Conservation (phyloP, 106 monocot genomes). For the Cymbidium sinense region DNA sequence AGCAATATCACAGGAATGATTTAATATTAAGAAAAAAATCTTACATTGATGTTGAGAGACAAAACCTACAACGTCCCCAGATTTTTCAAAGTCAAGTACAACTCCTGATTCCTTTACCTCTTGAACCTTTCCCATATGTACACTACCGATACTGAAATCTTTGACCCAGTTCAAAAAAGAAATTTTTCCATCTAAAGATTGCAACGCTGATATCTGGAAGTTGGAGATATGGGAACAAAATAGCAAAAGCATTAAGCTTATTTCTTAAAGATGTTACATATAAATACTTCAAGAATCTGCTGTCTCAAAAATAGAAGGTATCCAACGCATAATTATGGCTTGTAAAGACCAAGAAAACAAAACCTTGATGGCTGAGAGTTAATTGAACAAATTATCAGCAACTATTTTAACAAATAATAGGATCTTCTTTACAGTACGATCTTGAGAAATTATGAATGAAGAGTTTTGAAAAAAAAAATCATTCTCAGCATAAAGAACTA, state of each 20-base stretch:
- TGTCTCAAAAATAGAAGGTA: not conserved
- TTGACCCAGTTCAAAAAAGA: slow-evolving; percentile 27
- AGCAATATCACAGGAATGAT: not conserved
- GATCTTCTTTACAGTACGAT: not conserved
- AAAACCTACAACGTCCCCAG: slow-evolving; percentile 75
- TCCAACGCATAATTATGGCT: not conserved
- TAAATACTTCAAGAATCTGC: not conserved
- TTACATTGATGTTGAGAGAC: slow-evolving; percentile 79
- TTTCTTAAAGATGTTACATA: not conserved
- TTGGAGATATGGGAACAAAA: slow-evolving; percentile 3
- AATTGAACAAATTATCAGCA: not conserved
- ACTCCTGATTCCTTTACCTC: slow-evolving; percentile 81
- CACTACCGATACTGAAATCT: slow-evolving; percentile 50
- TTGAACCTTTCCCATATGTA: slow-evolving; percentile 73
- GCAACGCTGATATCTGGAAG: slow-evolving; percentile 55
- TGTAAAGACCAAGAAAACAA: not conserved
- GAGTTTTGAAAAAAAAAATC: too few relatives aligned
- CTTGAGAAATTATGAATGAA: too few relatives aligned
- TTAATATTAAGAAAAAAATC: not conserved
- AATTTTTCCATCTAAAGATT: slow-evolving; percentile 21
- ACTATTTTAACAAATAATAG: not conserved
- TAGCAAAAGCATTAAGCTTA: slow-evolving; percentile 3
- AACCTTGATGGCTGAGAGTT: not conserved
- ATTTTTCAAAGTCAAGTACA: slow-evolving; percentile 61
- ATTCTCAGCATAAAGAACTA: too few relatives aligned